Evolutionary conservation across 106 monocot genomes (phyloP).

Genomic region (Iris macrosiphon): DNA sequence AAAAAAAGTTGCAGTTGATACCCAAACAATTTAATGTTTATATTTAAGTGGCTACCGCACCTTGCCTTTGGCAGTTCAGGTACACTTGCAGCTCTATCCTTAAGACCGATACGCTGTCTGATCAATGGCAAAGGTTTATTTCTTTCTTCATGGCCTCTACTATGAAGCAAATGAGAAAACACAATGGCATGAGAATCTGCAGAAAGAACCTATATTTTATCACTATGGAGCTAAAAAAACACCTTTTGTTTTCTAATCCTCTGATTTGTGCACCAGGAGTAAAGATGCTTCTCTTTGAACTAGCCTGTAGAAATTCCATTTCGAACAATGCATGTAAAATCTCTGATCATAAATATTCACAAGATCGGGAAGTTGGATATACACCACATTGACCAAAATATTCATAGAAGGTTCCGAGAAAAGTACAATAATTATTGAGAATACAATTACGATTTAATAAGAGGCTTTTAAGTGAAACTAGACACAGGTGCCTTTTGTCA

Average conservation of each 20-base stretch:
- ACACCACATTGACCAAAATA: no score
- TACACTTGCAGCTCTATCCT: conserved; percentile 9
- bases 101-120: neutral
- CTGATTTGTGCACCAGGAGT: conserved; percentile 13
- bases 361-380: no score
- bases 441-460: no score
- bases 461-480: neutral
- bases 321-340: no score
- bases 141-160: conserved; percentile 10
- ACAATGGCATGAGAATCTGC: neutral
- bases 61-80: conserved; percentile 22
- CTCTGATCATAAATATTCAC: neutral
- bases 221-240: neutral
- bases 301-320: conserved; percentile 20
- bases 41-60: conserved; percentile 13
- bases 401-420: no score
- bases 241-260: conserved; percentile 32
- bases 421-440: no score
- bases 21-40: neutral
- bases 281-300: conserved; percentile 19
- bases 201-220: neutral
- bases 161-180: neutral
- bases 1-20: no score
- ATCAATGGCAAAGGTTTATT: conserved; percentile 11
- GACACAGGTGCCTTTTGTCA: no score